A percentile compares a stretch with the other conserved stretches of the same genome.
Evolutionary conservation across 352 stramenopile genomes (phyloP).

Genomic region (Ophiocytium majus): DNA sequence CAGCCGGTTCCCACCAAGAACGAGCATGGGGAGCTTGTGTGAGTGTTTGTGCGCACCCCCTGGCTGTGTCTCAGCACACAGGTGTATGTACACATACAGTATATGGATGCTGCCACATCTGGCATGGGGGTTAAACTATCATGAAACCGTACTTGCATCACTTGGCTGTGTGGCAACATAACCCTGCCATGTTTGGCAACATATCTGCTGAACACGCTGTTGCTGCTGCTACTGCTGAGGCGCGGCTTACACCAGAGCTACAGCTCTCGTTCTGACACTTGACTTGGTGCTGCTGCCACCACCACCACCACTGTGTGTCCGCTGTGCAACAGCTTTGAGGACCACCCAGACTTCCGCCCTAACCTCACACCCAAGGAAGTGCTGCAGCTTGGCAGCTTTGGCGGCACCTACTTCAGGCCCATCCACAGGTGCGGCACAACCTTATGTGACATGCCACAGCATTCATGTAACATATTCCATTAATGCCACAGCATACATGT

Average conservation of each 20-base stretch:
- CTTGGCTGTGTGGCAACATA: no score
- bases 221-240: background rate
- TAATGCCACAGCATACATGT: background rate
- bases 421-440: no score
- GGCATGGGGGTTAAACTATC: background rate
- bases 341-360: conserved; percentile 55
- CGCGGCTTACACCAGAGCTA: background rate
- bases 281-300: background rate
- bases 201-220: background rate
- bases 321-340: background rate
- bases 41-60: background rate
- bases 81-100: background rate
- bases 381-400: conserved; percentile 58
- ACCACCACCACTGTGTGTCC: background rate
- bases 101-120: background rate
- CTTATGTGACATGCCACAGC: background rate
- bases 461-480: background rate
- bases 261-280: background rate
- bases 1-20: background rate
- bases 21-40: conserved; percentile 10
- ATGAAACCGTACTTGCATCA: background rate
- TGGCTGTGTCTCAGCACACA: background rate
- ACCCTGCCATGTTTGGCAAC: no score
- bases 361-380: conserved; percentile 61
- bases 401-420: conserved; percentile 59